These are phyloP conservation scores for Penicillium mononematosum DNA, from an alignment of 495 filamentous ascomycete species.

Conservation along the genomic window DNA sequence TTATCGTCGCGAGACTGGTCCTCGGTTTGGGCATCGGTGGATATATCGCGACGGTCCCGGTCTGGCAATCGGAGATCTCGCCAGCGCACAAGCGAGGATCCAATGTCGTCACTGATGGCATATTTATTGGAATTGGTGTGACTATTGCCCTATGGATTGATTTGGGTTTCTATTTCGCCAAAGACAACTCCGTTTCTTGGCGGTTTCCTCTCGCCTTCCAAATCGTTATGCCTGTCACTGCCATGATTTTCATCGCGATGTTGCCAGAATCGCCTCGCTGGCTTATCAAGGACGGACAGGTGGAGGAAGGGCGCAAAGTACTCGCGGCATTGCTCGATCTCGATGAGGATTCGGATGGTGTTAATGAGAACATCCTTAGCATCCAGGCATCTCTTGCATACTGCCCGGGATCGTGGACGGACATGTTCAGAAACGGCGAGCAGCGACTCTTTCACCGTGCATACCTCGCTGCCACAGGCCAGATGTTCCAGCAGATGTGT, in stretches of 20 bases:
- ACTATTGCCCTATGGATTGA: slow-evolving; percentile 45
- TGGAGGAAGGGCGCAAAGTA: slow-evolving; percentile 47
- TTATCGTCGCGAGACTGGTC: slow-evolving; percentile 49
- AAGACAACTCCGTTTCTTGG: slow-evolving; percentile 46
- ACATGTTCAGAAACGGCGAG: slow-evolving; percentile 26
- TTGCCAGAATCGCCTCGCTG: slow-evolving; percentile 61
- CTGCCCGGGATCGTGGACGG: slow-evolving; percentile 18
- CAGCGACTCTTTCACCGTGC: slow-evolving; percentile 27
- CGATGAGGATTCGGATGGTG: slow-evolving; percentile 23
- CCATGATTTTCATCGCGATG: slow-evolving; percentile 56
- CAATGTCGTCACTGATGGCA: slow-evolving; percentile 40
- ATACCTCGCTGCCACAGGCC: slow-evolving; percentile 32
- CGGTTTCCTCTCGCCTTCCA: slow-evolving; percentile 51
- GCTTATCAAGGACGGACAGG: slow-evolving; percentile 50
- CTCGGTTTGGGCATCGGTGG: slow-evolving; percentile 62
- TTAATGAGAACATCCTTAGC: slow-evolving; percentile 31
- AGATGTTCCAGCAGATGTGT: slow-evolving; percentile 55
- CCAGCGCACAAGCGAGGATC: slow-evolving; percentile 40
- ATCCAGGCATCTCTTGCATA: slow-evolving; percentile 36
- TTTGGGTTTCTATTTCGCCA: slow-evolving; percentile 46
- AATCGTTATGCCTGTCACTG: slow-evolving; percentile 57
- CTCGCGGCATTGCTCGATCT: slow-evolving; percentile 31
- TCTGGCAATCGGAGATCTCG: slow-evolving; percentile 51
- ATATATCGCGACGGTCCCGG: slow-evolving; percentile 39
- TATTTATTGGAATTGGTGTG: slow-evolving; percentile 55